Evolutionary conservation across 1,284 basidiomycete genomes (phyloP), one percentile per base, ranked within the genome.

Genomic region (Sanghuangporus sanghuang): DNA sequence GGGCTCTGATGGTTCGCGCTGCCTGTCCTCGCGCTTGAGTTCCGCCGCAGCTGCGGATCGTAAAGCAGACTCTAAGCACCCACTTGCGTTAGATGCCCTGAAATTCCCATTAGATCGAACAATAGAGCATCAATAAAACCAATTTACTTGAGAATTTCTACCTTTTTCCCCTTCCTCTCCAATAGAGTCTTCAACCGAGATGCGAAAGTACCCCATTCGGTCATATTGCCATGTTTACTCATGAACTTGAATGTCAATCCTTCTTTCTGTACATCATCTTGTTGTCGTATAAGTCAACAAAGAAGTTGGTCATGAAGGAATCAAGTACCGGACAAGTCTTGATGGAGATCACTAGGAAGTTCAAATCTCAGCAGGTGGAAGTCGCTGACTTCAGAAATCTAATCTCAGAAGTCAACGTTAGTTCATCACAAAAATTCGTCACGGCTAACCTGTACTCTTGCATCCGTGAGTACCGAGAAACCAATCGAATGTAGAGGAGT

Each of bases 171-270:
- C 12, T 35, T 53, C 32, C 23, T 23, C 12, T 8, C 7, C 32
- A 36, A 11, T 14, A 32, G 32, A 35, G 21, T 23, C 52, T 53
- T 53, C n/a, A 50, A 14, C n/a, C 48, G 42, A 36, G 46, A 49
- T 5, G 14, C 11, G 21, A 36, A 32, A 38, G 5, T n/a, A 49
- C 32, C 16, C 40, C 46, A 56, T 12, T 40, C 39, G 8, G 42
- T 49, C n/a, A 48, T 46, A 14, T 54, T 53, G 27, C 21, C 27
- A 60, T 61, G 52, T 23, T 9, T 16, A 36, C 40, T 55, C 14
- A 54, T 8, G 16, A 61, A 44, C 35, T 61, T 54, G 60, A 61
- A 61, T 3, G 50, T 23, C 14, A 61, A 23, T 36, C 60, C 60
- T 27, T 40, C 40, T 11, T 16, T 18, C 32, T 16, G 18, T 12